These are phyloP conservation scores for Symbiodinium pilosum DNA, from an alignment of 73 alveolate species.

Conservation along the genomic window DNA sequence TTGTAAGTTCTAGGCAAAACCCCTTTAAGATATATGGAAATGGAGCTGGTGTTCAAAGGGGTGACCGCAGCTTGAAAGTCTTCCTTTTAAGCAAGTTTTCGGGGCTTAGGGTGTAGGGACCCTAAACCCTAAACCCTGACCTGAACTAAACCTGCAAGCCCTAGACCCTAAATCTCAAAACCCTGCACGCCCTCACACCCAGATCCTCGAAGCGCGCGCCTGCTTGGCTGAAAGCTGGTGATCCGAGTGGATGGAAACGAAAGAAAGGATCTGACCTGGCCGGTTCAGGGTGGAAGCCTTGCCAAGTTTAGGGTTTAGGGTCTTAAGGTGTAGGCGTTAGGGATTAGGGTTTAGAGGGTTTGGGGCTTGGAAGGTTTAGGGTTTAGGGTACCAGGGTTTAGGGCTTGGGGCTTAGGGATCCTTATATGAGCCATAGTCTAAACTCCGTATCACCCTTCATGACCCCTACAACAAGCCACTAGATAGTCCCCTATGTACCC, in stretches of 20 bases:
- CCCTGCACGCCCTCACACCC: background rate
- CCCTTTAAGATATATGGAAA: too few species aligned
- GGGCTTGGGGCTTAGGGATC: background rate
- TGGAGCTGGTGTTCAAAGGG: too few species aligned
- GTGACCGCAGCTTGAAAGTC: too few species aligned
- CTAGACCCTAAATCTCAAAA: background rate
- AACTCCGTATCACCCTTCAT: too few species aligned
- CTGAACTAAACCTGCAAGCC: background rate
- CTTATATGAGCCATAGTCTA: too few species aligned
- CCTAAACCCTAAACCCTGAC: background rate
- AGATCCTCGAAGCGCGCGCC: constrained; percentile 13
- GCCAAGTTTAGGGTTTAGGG: background rate
- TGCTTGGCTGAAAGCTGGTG: constrained; percentile 94
- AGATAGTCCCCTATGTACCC: too few species aligned
- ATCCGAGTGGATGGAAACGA: constrained; percentile 90
- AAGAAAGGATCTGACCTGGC: constrained; percentile 66
- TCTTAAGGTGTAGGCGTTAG: too few species aligned
- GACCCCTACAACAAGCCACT: too few species aligned
- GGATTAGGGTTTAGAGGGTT: too few species aligned
- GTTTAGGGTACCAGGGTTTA: background rate
- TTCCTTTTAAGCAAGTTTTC: too few species aligned
- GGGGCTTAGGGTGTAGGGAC: background rate
- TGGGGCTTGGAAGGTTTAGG: background rate
- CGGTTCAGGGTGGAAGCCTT: too few species aligned
- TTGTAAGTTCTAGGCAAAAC: too few species aligned